Conservation (phyloP, 2,329 filamentous ascomycete genomes). For the Ascocoryne sarcoides region DNA sequence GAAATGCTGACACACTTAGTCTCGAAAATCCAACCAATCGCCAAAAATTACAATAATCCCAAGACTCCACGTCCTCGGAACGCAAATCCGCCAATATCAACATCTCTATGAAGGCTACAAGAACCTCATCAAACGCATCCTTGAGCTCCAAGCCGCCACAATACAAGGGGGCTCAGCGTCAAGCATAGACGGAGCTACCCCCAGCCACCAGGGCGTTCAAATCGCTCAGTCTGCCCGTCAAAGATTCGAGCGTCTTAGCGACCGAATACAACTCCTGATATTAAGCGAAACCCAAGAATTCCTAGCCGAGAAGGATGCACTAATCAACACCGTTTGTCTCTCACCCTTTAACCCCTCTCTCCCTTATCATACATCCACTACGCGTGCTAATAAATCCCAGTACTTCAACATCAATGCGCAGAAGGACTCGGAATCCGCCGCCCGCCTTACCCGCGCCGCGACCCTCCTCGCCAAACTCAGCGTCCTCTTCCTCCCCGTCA, state of each 20-base stretch:
- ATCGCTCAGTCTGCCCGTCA: conserved; percentile 40
- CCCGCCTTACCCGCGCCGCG: conserved; percentile 62
- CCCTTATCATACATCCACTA: conserved; percentile 9
- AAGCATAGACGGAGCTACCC: not conserved
- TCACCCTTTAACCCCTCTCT: not conserved
- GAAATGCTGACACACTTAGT: not conserved
- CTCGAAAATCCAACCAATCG: conserved; percentile 29
- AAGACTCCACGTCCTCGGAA: conserved; percentile 49
- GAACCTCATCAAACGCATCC: conserved; percentile 49
- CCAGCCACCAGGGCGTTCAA: not conserved
- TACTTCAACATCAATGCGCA: conserved; percentile 73
- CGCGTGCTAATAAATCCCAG: too few relatives aligned
- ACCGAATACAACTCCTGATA: conserved; percentile 51
- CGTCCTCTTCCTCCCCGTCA: conserved; percentile 67
- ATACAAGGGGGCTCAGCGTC: not conserved
- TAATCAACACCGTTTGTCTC: conserved; percentile 52
- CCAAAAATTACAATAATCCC: conserved; percentile 45
- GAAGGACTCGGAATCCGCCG: conserved; percentile 64
- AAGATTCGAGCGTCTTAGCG: conserved; percentile 50
- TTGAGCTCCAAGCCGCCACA: conserved; percentile 26
- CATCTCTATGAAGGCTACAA: conserved; percentile 53
- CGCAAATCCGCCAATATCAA: conserved; percentile 50
- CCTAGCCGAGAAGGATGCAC: conserved; percentile 59
- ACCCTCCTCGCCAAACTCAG: conserved; percentile 66
- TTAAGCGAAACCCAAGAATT: conserved; percentile 54